Evolutionary conservation across 768 basidiomycete species (phyloP), one percentile per base, ranked within the genome.

Genomic region (Rhodotorula kratochvilovae): DNA sequence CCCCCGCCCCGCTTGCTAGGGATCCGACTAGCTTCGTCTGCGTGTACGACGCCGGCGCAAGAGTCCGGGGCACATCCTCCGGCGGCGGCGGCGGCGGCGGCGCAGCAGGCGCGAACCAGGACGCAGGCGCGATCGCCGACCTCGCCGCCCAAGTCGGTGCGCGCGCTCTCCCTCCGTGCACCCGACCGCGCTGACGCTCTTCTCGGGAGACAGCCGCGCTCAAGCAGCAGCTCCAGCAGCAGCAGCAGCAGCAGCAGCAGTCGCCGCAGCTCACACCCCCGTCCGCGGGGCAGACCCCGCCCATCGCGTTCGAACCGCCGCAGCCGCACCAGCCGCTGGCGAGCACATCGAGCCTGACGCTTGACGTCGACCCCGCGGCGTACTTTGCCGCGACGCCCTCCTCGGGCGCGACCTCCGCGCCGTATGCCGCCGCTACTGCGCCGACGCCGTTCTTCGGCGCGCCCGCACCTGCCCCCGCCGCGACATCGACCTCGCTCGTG

Each of bases 131-230:
- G 36, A 33, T 66, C 5, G 39, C 35, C 11, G 23, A n/a, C 19
- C 48, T 66, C 33, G 57, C 57, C 3, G 57, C 45, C 1, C 35
- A 66, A 51, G 57, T 66, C 12, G 46, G 65, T 66, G 29, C 56
- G 65, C n/a, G 3, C 8, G 0, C 10, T 2, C 33, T 35, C 42
- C n/a, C 35, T 29, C 21, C 29, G 15, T n/a, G 3, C 8, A 12
- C 5, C n/a, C 33, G 10, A 19, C 13, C 13, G 12, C 23, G 33
- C 61, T 35, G 12, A 48, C 48, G 8, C 25, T 29, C 39, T 15
- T 13, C 5, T 29, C 16, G 12, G 17, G 1, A 13, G 2, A 12
- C 53, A 64, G 63, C 63, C 31, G 63, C 42, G 2, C 31, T 64
- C 42, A 55, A 56, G 43, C 29, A 64, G 27, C 63, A 64, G 45